phyloP scores from a whole-genome alignment of 2,329 filamentous ascomycete genomes.

The Colletotrichum sp. region DNA sequence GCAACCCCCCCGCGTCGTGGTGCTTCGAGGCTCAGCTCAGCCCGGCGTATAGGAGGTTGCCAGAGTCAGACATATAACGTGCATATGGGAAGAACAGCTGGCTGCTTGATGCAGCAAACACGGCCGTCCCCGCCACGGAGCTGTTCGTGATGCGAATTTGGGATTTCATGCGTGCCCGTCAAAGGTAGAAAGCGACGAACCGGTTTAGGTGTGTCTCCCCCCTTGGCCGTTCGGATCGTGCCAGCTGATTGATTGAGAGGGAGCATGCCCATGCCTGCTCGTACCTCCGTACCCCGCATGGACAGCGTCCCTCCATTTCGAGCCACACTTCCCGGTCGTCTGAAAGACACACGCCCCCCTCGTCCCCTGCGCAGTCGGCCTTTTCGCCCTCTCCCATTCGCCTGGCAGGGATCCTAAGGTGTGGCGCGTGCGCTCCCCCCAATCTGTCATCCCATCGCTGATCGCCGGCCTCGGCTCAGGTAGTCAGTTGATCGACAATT shows the following conservation, averaged over 20 bases:
- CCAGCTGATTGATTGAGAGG: not conserved
- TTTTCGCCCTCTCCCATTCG: constrained; percentile 6
- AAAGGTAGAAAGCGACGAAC: not conserved
- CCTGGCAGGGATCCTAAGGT: constrained; percentile 3
- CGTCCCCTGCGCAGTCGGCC: not conserved
- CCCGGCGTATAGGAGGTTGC: not conserved
- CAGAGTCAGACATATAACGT: not conserved
- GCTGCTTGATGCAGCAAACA: not conserved
- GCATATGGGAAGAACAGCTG: not conserved
- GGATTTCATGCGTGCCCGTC: not conserved
- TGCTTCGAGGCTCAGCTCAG: not conserved
- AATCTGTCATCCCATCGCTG: constrained; percentile 21
- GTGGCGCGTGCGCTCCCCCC: constrained; percentile 9
- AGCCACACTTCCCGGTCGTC: not conserved
- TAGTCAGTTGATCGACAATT: constrained; percentile 19
- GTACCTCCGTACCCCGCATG: constrained; percentile 9
- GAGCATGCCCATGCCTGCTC: constrained; percentile 3
- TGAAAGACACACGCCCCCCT: not conserved
- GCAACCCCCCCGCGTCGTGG: not conserved
- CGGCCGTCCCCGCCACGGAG: not conserved
- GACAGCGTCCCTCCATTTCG: not conserved
- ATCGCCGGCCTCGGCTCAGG: constrained; percentile 16
- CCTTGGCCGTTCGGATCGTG: not conserved
- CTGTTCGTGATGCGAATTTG: not conserved
- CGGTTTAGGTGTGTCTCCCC: not conserved